These are phyloP conservation scores for Leccinum angustisporum DNA, from an alignment of 1,284 basidiomycete genomes.

Conservation along the genomic window DNA sequence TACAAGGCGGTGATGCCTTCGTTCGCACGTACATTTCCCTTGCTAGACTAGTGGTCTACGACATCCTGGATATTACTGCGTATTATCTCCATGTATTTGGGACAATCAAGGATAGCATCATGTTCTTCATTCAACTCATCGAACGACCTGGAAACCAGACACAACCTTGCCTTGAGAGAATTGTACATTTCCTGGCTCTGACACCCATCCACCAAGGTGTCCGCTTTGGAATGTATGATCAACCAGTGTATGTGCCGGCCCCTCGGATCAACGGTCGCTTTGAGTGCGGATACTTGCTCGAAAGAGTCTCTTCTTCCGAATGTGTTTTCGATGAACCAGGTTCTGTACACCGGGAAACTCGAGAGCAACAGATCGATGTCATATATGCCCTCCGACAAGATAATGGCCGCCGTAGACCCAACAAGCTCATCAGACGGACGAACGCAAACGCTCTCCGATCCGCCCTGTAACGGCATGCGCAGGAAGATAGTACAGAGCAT, in stretches of 20 bases:
- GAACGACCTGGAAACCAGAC: slow-evolving; percentile 42
- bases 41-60: slow-evolving; percentile 3
- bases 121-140: slow-evolving; percentile 54
- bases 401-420: slow-evolving; percentile 49
- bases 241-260: slow-evolving; percentile 55
- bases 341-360: slow-evolving; percentile 61
- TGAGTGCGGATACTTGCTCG: slow-evolving; percentile 46
- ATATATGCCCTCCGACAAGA: slow-evolving; percentile 74
- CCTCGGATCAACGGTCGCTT: slow-evolving; percentile 38
- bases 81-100: slow-evolving; percentile 50
- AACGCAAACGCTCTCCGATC: slow-evolving; percentile 32
- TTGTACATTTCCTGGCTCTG: slow-evolving; percentile 62
- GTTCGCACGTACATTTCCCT: neutral
- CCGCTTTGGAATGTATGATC: slow-evolving; percentile 70
- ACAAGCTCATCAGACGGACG: slow-evolving; percentile 48
- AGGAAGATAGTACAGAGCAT: slow-evolving; percentile 73
- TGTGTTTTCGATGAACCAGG: slow-evolving; percentile 63
- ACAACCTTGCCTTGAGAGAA: slow-evolving; percentile 46
- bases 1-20: slow-evolving; percentile 2
- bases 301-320: slow-evolving; percentile 58
- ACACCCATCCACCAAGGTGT: slow-evolving; percentile 59
- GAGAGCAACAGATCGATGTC: slow-evolving; percentile 62
- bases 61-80: slow-evolving; percentile 37
- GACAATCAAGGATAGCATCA: slow-evolving; percentile 49
- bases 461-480: slow-evolving; percentile 37